Evolutionary conservation across 805 yeast species (phyloP), one percentile per base, ranked within the genome.

Genomic region (Teunomyces tritomae): DNA sequence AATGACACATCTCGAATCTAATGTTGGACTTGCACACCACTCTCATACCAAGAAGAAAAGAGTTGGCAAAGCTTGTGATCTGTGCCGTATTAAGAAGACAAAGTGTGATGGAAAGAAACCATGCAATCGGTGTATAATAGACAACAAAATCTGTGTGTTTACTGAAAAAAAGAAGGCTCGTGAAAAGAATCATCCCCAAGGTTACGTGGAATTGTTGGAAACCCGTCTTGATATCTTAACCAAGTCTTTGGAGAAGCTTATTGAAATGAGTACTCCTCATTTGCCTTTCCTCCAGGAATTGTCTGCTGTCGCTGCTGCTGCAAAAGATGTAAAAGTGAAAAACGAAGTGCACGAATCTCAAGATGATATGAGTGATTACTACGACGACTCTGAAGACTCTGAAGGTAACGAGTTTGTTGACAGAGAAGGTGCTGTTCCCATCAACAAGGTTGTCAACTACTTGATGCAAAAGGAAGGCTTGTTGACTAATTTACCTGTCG

Each of bases 81-180:
- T 78, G 45, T 82, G 87, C 59, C 67, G 87, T 37, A 70, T 81
- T 47, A 82, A 81, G 57, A 82, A 82, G 64, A 81, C 85, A 4
- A 82, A 81, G 52, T 82, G 87, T 59, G 82, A 80, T 49, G 87
- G 87, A 16, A 73, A 74, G 43, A 78, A 78, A 52, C 86, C 87
- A 0, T 82, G 87, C 54, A 73, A 75, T 32, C 71, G 79, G 46
- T 82, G 87, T 57, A 59, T 70, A 7, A 64, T 70, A 7, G 84
- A 80, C 53, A 82, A 82, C 62, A 80, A 79, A 57, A 71, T 81
- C 28, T 82, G 87, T 59, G 76, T 80, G 2, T 82, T 79, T 57
- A 76, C 82, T 2, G 84, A 82, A 51, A 72, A 81, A 57, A 77
- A 74, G 58, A 77, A 75, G 52, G 67, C 69, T 43, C 77, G 71